Evolutionary conservation across 2,329 filamentous ascomycete species (phyloP).

Genomic region (Escovopsis sp.): DNA sequence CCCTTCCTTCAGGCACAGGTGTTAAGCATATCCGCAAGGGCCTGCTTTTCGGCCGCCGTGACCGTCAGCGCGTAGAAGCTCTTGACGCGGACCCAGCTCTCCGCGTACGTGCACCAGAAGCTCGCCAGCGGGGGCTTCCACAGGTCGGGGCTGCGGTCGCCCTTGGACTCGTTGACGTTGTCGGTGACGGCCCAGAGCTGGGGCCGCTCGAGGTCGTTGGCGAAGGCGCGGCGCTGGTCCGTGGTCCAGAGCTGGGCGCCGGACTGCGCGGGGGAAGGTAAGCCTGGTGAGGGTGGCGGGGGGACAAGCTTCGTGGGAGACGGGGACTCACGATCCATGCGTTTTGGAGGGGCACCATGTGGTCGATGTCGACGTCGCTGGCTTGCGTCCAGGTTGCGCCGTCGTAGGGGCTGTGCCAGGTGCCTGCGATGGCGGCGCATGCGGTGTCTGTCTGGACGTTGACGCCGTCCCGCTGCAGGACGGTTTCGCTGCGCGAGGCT

Average conservation of each 20-base stretch:
- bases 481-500: slow-evolving; percentile 43
- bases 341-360: slow-evolving; percentile 68
- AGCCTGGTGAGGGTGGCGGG: not conserved
- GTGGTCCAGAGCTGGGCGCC: slow-evolving; percentile 62
- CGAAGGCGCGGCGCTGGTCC: slow-evolving; percentile 49
- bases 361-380: slow-evolving; percentile 66
- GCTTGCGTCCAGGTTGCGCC: slow-evolving; percentile 54
- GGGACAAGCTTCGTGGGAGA: too few relatives aligned
- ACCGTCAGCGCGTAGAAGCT: slow-evolving; percentile 53
- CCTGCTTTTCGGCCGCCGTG: slow-evolving; percentile 56
- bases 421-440: slow-evolving; percentile 51
- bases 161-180: slow-evolving; percentile 57
- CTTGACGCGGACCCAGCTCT: slow-evolving; percentile 69
- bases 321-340: slow-evolving; percentile 52
- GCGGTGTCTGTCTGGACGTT: slow-evolving; percentile 41
- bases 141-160: slow-evolving; percentile 56
- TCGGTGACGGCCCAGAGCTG: slow-evolving; percentile 71
- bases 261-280: slow-evolving; percentile 29
- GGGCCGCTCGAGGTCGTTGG: slow-evolving; percentile 62
- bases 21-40: slow-evolving; percentile 33
- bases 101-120: slow-evolving; percentile 68
- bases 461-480: slow-evolving; percentile 59
- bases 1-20: too few relatives aligned
- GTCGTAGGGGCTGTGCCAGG: slow-evolving; percentile 61
- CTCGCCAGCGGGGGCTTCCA: slow-evolving; percentile 59